Evolutionary conservation across 768 basidiomycete genomes (phyloP).

Genomic region (Piloderma croceum): DNA sequence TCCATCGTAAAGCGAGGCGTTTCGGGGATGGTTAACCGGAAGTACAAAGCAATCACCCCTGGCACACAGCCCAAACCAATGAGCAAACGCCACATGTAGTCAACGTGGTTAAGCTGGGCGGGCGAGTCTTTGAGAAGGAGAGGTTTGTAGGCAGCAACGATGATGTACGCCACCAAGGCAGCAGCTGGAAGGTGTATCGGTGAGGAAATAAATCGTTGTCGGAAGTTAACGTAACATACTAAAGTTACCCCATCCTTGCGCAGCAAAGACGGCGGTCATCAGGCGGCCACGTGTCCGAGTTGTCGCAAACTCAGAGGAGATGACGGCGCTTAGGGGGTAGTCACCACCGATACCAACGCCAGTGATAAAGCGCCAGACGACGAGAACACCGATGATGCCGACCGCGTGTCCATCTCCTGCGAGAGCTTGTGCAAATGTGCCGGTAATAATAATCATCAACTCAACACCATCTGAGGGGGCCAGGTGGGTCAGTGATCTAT

Average conservation of each 20-base stretch:
- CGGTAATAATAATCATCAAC: conserved; percentile 77
- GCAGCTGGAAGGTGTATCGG: conserved; percentile 55
- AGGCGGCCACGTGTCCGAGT: conserved; percentile 74
- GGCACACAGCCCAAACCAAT: conserved; percentile 87
- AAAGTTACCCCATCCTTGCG: conserved; percentile 86
- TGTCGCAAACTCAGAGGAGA: conserved; percentile 84
- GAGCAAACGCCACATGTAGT: conserved; percentile 80
- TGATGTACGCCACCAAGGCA: conserved; percentile 58
- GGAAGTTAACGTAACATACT: too few relatives aligned
- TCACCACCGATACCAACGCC: conserved; percentile 88
- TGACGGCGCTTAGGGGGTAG: conserved; percentile 80
- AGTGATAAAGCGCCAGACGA: conserved; percentile 84
- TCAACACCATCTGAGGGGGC: conserved; percentile 55
- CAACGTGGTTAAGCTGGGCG: conserved; percentile 45
- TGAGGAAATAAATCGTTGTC: too few relatives aligned
- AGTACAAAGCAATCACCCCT: conserved; percentile 77
- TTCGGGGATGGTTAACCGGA: conserved; percentile 90
- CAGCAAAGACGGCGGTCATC: conserved; percentile 85
- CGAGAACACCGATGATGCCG: conserved; percentile 65
- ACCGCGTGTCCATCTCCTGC: conserved; percentile 63
- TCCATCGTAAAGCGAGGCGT: conserved; percentile 92
- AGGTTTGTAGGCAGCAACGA: conserved; percentile 64
- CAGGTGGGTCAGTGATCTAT: neutral
- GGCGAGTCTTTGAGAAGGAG: conserved; percentile 43
- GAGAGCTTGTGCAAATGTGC: conserved; percentile 75